Conservation (phyloP, 2,329 filamentous ascomycete species). For the Thielaviopsis punctulata region DNA sequence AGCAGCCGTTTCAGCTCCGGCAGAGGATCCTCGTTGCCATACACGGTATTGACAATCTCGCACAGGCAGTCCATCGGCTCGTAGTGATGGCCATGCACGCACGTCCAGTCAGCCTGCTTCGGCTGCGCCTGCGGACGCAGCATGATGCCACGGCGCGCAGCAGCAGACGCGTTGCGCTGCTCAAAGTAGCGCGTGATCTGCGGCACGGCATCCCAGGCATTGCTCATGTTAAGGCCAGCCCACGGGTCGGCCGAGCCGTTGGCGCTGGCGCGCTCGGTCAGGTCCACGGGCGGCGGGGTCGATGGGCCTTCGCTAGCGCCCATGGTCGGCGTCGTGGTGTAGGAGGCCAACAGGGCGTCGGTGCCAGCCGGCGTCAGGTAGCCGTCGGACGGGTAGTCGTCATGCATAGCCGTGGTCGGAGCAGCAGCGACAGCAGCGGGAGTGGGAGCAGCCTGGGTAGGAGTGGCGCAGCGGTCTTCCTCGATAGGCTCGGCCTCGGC, state of each 20-base stretch:
- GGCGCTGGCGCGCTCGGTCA: conserved; percentile 28
- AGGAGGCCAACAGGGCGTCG: conserved; percentile 18
- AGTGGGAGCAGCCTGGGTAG: neutral
- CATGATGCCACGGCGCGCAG: conserved; percentile 7
- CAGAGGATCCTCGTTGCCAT: conserved; percentile 49
- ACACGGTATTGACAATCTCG: conserved; percentile 36
- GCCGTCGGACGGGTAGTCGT: conserved; percentile 4
- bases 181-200: conserved; percentile 81
- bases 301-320: conserved; percentile 25
- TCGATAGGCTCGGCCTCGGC: neutral
- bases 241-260: conserved; percentile 41
- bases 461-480: neutral
- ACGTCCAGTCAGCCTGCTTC: conserved; percentile 67
- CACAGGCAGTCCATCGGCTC: conserved; percentile 35
- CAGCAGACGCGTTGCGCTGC: conserved; percentile 35
- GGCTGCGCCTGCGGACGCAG: neutral
- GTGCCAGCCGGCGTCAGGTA: neutral
- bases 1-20: conserved; percentile 53
- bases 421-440: too few species aligned
- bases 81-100: conserved; percentile 42
- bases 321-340: conserved; percentile 16
- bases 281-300: conserved; percentile 26
- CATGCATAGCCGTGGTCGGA: neutral
- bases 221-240: conserved; percentile 56
- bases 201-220: conserved; percentile 86